phyloP scores from a whole-genome alignment of 306 rosid genomes.

The Vigna angularis region DNA sequence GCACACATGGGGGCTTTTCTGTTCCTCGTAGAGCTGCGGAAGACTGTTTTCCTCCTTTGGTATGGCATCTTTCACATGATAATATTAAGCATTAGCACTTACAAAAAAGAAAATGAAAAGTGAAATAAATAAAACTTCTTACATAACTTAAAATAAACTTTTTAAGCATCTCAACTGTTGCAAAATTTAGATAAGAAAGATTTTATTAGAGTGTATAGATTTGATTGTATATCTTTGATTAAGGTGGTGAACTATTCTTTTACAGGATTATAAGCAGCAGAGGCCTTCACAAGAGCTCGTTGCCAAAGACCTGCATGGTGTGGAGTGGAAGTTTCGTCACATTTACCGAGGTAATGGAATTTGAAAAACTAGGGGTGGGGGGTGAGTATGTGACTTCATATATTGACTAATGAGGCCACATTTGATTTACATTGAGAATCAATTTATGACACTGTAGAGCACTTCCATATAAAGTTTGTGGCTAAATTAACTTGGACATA shows the following conservation, averaged over 20 bases:
- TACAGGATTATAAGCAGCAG: conserved; percentile 90
- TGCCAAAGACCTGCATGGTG: conserved; percentile 95
- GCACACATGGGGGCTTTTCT: conserved; percentile 98
- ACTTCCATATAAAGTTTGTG: neutral
- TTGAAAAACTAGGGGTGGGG: conserved; percentile 21
- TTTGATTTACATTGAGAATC: neutral
- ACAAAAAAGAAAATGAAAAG: neutral
- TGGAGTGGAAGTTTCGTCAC: conserved; percentile 95
- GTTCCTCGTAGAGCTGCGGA: conserved; percentile 99
- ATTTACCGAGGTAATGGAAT: conserved; percentile 78
- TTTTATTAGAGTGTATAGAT: neutral
- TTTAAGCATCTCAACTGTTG: neutral
- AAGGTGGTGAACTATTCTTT: conserved; percentile 28
- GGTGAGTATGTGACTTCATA: conserved; percentile 37
- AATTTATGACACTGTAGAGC: neutral
- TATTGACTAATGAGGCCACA: neutral
- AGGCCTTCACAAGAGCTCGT: conserved; percentile 98
- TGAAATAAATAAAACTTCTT: neutral
- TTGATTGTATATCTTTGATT: neutral
- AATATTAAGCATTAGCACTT: neutral
- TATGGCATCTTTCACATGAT: conserved; percentile 42
- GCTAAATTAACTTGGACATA: neutral
- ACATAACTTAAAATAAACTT: neutral
- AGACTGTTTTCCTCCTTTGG: conserved; percentile 99
- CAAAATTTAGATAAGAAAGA: neutral